These are phyloP conservation scores for Chaetomiaceae sp. DNA, from an alignment of 2,329 filamentous ascomycete genomes.

Conservation along the genomic window DNA sequence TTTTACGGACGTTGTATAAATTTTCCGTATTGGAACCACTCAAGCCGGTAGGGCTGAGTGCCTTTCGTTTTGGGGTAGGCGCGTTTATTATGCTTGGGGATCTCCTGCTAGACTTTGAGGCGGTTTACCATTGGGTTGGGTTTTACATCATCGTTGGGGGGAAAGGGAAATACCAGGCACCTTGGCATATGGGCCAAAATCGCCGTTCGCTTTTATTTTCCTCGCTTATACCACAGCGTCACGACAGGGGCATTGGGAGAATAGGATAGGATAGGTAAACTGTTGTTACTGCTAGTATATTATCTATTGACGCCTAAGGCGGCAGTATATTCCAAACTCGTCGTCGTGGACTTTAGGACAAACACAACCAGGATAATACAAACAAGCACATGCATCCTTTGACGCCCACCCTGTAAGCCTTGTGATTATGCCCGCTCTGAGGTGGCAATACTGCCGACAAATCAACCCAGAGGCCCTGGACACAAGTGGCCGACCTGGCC, in stretches of 20 bases:
- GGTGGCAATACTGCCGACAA: no score
- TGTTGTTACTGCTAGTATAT: not conserved
- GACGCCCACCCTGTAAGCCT: no score
- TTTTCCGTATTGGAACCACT: not conserved
- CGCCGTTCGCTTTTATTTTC: constrained; percentile 4
- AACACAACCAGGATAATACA: no score
- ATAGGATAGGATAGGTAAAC: constrained; percentile 1
- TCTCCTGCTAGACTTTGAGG: not conserved
- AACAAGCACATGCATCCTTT: no score
- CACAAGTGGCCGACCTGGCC: no score
- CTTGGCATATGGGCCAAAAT: not conserved
- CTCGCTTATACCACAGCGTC: constrained; percentile 5
- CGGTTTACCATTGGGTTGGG: not conserved
- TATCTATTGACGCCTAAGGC: not conserved
- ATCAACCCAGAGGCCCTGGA: no score
- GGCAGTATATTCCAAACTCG: not conserved
- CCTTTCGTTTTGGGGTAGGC: not conserved
- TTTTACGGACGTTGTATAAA: constrained; percentile 3
- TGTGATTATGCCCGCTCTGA: no score
- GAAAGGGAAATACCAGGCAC: constrained; percentile 12
- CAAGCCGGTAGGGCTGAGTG: constrained; percentile 2
- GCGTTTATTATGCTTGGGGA: constrained; percentile 7
- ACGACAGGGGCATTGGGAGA: constrained; percentile 4
- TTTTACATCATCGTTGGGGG: constrained; percentile 1
- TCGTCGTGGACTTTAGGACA: no score